phyloP scores from a whole-genome alignment of 2,329 filamentous ascomycete genomes.

The Trichoderma sp. region DNA sequence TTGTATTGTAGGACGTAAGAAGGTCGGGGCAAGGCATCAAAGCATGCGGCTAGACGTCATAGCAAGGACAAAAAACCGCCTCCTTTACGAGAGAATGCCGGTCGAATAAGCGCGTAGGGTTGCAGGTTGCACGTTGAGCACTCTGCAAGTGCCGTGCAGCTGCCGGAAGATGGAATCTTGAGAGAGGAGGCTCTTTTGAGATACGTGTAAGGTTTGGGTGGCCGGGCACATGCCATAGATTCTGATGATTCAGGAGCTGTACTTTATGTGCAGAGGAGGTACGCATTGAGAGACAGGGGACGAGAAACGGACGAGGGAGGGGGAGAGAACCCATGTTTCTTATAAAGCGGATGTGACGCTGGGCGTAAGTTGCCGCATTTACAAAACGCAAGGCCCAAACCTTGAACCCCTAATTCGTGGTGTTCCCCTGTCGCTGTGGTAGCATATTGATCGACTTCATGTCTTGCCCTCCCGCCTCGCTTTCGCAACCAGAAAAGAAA shows the following conservation, averaged over 20 bases:
- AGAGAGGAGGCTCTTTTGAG: neutral
- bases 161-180: neutral
- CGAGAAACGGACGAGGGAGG: neutral
- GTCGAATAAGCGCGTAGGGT: constrained; percentile 19
- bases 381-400: neutral
- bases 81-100: neutral
- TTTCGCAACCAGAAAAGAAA: too few species aligned
- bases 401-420: neutral
- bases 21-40: neutral
- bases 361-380: neutral
- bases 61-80: neutral
- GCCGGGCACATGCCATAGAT: neutral
- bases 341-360: neutral
- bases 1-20: too few species aligned
- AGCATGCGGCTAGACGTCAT: constrained; percentile 15
- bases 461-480: too few species aligned
- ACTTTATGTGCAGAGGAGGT: neutral
- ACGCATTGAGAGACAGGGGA: neutral
- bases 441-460: neutral
- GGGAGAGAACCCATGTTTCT: neutral
- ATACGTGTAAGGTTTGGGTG: too few species aligned
- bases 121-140: constrained; percentile 19
- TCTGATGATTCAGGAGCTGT: constrained; percentile 17
- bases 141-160: constrained; percentile 22
- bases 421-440: neutral